Evolutionary conservation across 2,329 filamentous ascomycete genomes (phyloP).

Genomic region (Gliomastix tumulicola): DNA sequence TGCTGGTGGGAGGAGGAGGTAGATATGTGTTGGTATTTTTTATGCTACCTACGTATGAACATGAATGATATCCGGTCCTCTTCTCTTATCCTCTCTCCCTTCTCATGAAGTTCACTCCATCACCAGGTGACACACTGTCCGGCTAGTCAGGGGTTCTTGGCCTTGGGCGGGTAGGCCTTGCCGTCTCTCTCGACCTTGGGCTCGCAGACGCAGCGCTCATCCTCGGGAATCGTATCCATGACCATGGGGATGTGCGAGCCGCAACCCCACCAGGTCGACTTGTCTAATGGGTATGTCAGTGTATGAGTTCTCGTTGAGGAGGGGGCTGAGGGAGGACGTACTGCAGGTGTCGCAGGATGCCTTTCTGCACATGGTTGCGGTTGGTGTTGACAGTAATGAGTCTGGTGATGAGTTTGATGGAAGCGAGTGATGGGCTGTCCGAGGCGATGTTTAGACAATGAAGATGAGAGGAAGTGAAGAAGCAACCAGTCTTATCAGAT

Average conservation of each 20-base stretch:
- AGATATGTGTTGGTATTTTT: constrained; percentile 2
- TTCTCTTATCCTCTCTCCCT: no score
- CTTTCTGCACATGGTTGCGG: constrained; percentile 66
- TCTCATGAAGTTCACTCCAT: no score
- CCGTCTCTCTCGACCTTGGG: constrained; percentile 56
- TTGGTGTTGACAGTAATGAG: no score
- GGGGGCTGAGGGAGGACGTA: constrained; percentile 28
- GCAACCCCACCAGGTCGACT: constrained; percentile 60
- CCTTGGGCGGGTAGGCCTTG: constrained; percentile 60
- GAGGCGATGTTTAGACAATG: no score
- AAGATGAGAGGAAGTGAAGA: no score
- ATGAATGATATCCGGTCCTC: no score
- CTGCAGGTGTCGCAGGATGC: constrained; percentile 56
- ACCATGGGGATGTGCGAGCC: constrained; percentile 54
- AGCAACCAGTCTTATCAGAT: no score
- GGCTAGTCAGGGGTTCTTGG: constrained; percentile 28
- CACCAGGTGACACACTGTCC: no score
- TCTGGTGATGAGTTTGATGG: constrained; percentile 4
- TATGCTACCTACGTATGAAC: no score
- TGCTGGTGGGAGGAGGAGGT: constrained; percentile 21
- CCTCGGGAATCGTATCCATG: constrained; percentile 50
- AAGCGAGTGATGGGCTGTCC: not conserved
- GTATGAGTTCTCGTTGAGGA: not conserved
- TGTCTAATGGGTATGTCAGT: constrained; percentile 31
- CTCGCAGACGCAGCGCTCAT: constrained; percentile 58